Evolutionary conservation across 768 basidiomycete genomes (phyloP).

Genomic region (Agaricus subrufescens): DNA sequence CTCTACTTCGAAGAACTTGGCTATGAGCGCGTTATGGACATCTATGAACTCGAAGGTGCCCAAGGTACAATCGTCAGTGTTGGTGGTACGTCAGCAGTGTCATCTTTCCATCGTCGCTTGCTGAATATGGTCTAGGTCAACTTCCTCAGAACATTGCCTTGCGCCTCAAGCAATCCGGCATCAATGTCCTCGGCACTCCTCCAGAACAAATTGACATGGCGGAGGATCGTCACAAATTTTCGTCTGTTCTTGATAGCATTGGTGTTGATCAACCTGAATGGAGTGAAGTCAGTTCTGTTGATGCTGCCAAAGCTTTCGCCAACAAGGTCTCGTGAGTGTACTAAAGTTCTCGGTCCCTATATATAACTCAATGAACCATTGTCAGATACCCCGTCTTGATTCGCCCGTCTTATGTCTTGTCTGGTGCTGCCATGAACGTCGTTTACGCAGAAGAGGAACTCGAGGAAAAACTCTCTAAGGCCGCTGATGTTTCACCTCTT

Average conservation of each 20-base stretch:
- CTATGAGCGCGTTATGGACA: slow-evolving; percentile 98
- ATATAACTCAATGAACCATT: slow-evolving; percentile 8
- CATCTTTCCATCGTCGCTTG: not conserved
- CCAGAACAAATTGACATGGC: slow-evolving; percentile 94
- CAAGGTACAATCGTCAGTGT: slow-evolving; percentile 95
- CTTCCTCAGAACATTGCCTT: slow-evolving; percentile 98
- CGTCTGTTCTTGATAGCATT: slow-evolving; percentile 88
- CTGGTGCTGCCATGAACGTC: slow-evolving; percentile 99
- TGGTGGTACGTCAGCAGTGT: slow-evolving; percentile 58
- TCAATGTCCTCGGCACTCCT: slow-evolving; percentile 95
- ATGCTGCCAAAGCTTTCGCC: slow-evolving; percentile 90
- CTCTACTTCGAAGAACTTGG: slow-evolving; percentile 99
- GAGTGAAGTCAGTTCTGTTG: slow-evolving; percentile 85
- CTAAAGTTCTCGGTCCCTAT: not conserved
- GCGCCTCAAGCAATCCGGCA: slow-evolving; percentile 83
- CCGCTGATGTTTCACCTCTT: slow-evolving; percentile 91
- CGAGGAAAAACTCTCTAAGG: slow-evolving; percentile 93
- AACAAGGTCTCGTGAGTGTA: slow-evolving; percentile 67
- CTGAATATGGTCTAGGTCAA: slow-evolving; percentile 57
- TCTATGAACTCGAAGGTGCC: slow-evolving; percentile 93
- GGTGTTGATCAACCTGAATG: slow-evolving; percentile 97
- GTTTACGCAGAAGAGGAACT: slow-evolving; percentile 88
- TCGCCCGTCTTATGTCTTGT: slow-evolving; percentile 96
- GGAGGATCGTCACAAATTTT: slow-evolving; percentile 99
- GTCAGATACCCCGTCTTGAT: slow-evolving; percentile 92